Percentiles rank a stretch among this genome's conserved stretches.
Evolutionary conservation across 192 early-diverging fungal species (phyloP).

Genomic region (Diversispora epigaea): DNA sequence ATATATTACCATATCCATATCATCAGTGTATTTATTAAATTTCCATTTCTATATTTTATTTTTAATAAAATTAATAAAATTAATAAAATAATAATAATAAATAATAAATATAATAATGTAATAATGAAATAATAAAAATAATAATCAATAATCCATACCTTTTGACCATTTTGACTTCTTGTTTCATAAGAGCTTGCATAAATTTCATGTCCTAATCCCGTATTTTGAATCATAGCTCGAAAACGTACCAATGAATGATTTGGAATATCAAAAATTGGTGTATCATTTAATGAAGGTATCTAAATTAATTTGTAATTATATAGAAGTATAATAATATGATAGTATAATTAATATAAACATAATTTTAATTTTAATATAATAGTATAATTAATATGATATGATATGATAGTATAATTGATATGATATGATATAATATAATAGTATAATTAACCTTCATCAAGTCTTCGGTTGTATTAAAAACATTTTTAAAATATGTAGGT

Average conservation of each 20-base stretch:
- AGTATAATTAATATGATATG: not conserved
- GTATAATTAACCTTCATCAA: slow-evolving; percentile 32
- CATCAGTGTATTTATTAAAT: slow-evolving; percentile 15
- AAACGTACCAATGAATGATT: slow-evolving; percentile 62
- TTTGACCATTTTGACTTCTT: slow-evolving; percentile 34
- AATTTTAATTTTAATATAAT: slow-evolving; percentile 4
- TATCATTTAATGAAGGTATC: slow-evolving; percentile 49
- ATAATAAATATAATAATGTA: not conserved
- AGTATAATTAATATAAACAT: too few species aligned
- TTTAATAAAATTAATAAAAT: not conserved
- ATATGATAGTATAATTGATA: not conserved
- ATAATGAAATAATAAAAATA: not conserved
- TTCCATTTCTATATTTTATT: slow-evolving; percentile 17
- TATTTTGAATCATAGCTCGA: slow-evolving; percentile 81
- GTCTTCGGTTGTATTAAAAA: slow-evolving; percentile 38
- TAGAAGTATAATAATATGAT: too few species aligned
- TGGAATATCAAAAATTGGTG: slow-evolving; percentile 35
- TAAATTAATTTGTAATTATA: slow-evolving; percentile 1
- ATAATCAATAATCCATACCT: slow-evolving; percentile 33
- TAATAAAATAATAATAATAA: not conserved
- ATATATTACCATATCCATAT: not conserved
- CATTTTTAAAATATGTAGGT: slow-evolving; percentile 34
- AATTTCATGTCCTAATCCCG: slow-evolving; percentile 69
- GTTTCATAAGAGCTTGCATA: slow-evolving; percentile 43
- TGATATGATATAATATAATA: not conserved